Base-by-base conservation (phyloP, 176 grass and related monocot genomes). In the Carex cristatella region DNA sequence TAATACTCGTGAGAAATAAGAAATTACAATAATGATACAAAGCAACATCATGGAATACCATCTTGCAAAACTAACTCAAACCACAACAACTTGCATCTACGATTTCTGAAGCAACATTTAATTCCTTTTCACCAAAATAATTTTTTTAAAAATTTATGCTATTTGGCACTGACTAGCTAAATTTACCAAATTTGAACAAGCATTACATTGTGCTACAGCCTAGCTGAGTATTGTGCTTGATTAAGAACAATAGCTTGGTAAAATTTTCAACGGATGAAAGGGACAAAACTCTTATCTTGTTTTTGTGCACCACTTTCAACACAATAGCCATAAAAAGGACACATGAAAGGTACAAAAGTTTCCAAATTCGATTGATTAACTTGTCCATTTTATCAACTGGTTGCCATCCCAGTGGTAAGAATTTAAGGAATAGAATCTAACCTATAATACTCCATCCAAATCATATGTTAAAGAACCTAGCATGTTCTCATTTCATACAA, bases 391-490 rank as follows among this genome's bases (percentile, higher is more conserved):
- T 10, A 53, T 51, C 46, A 51, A 74, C 10, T 7, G 48, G 48
- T 27, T 31, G 10, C 33, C 18, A 63, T 44, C 46, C 23, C 18
- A 64, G 58, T 58, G 35, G 79, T 81, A 33, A 33, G 16, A 81
- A 38, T 61, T 61, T 63, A 81, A 81, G 60, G 58, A 40, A 81
- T 63, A 64, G 16, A 44, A 64, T 81, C 79, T 57, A 61, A 4
- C 32, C 58, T 7, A 14, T 3, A 7, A 46, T 64, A 64, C 58
- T 23, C 58, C 57, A 81, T 13, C 16, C 30, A 61, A 38, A 62
- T 3, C n/a, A 37, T 19, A 42, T 62, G 54, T 81, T 61, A 51
- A 81, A 81, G 33, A 48, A 37, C 4, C 78, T 58, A 38, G 79
- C 32, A 81, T 19, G 8, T 81, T 5, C 7, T 61, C 58, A 61